Evolutionary conservation across 257 asterid genomes (phyloP).

Genomic region (Verbena officinalis): DNA sequence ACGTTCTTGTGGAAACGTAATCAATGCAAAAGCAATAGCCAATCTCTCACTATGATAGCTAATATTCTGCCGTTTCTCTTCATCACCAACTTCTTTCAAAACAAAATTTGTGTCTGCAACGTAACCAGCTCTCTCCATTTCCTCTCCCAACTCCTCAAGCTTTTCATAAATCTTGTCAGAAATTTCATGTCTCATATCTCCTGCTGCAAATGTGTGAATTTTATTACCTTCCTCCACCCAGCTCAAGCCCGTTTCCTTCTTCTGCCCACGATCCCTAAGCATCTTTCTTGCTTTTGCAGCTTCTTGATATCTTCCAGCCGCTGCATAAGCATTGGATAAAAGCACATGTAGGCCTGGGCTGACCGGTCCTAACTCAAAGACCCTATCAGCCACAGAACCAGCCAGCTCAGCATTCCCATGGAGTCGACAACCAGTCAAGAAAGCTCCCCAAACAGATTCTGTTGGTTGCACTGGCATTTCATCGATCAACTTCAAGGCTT

Average conservation of each 20-base stretch:
- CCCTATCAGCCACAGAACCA: conserved; percentile 75
- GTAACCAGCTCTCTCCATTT: conserved; percentile 70
- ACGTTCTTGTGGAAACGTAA: conserved; percentile 59
- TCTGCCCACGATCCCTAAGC: conserved; percentile 76
- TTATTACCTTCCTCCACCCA: conserved; percentile 91
- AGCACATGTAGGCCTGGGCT: conserved; percentile 78
- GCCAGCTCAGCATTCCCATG: conserved; percentile 73
- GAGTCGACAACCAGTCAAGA: conserved; percentile 77
- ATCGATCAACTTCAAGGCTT: conserved; percentile 61
- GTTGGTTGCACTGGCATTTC: conserved; percentile 86
- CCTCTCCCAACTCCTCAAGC: conserved; percentile 60
- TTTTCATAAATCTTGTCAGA: conserved; percentile 61
- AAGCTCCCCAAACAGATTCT: conserved; percentile 86
- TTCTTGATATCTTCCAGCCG: conserved; percentile 81
- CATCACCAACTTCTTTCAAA: conserved; percentile 61
- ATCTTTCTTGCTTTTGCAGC: conserved; percentile 83
- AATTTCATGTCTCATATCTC: conserved; percentile 59
- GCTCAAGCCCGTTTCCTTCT: conserved; percentile 86
- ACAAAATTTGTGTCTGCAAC: conserved; percentile 63
- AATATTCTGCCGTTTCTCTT: conserved; percentile 60
- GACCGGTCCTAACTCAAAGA: conserved; percentile 61
- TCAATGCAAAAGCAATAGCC: conserved; percentile 84
- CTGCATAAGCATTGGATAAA: conserved; percentile 73
- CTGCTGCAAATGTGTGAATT: conserved; percentile 76
- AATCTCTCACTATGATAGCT: conserved; percentile 87